Conservation (phyloP, 495 filamentous ascomycete species). For the Hypomontagnella monticulosa region DNA sequence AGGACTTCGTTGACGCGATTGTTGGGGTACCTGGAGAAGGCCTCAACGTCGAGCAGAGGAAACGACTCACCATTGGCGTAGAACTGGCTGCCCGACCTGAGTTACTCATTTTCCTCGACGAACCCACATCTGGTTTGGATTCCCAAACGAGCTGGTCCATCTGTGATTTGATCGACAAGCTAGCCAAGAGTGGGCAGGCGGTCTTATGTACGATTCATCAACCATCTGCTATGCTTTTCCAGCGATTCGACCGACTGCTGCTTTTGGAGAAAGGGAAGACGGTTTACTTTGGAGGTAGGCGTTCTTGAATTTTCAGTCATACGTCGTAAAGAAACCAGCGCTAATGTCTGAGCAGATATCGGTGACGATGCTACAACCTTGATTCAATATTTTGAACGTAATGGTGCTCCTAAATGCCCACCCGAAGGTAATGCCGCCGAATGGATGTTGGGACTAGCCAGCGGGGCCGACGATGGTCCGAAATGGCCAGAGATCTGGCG, state of each 20-base stretch:
- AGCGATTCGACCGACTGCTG: conserved; percentile 86
- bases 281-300: conserved; percentile 78
- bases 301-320: no score
- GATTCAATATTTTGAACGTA: conserved; percentile 80
- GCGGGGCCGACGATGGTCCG: conserved; percentile 82
- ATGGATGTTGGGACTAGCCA: conserved; percentile 96
- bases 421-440: conserved; percentile 87
- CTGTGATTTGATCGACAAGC: conserved; percentile 77
- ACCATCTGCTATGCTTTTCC: conserved; percentile 88
- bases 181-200: conserved; percentile 84
- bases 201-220: conserved; percentile 96
- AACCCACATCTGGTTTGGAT: conserved; percentile 86
- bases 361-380: conserved; percentile 79
- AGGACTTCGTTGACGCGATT: conserved; percentile 85
- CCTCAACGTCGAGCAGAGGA: conserved; percentile 92
- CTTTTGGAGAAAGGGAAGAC: conserved; percentile 82
- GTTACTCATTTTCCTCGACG: conserved; percentile 90
- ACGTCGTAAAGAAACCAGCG: no score
- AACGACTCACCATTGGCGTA: conserved; percentile 88
- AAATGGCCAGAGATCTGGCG: conserved; percentile 89
- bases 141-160: conserved; percentile 90
- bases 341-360: conserved; percentile 60
- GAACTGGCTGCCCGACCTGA: conserved; percentile 91
- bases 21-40: conserved; percentile 90
- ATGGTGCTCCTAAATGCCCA: conserved; percentile 79